Evolutionary conservation across 768 basidiomycete species (phyloP), one percentile per base, ranked within the genome.

Genomic region (Boletellus ananiceps): DNA sequence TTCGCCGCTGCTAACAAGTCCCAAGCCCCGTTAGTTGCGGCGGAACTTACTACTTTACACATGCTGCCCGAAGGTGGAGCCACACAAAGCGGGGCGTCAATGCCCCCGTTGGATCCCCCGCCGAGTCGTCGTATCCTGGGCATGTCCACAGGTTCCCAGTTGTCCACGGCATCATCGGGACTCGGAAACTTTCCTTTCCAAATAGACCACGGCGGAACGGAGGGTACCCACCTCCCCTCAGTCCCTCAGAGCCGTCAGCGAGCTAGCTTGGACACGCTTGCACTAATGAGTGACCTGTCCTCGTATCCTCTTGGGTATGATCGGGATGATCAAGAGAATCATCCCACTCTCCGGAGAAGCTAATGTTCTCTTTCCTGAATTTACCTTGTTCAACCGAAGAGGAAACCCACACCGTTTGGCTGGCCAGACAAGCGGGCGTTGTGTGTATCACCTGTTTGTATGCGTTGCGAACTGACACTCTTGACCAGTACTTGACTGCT

Each of bases 101-200:
- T 66, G 12, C 52, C 68, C 9, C 64, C 68, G 13, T 40, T 68
- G 45, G 52, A 57, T 1, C 68, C 77, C 13, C 84, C 84, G 40
- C 83, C 85, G 4, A 74, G 75, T 58, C 73, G 88, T 51, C 79
- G 72, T 42, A 71, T 73, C 16, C 71, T 86, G n/a, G 85, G 85
- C 25, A 69, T 89, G 70, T 89, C 88, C 12, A 84, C 82, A 5
- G 83, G 74, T 9, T 89, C 86, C n/a, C 80, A 87, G 62, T 62
- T 86, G 31, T 89, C 88, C 11, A 85, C 86, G 4, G 79, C 82
- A 31, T 87, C 87, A 18, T 83, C 85, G 21, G 89, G 88, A n/a
- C 72, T 92, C 35, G 86, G 84, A 15, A 85, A 84, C 21, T 92
- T 89, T 76, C 83, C 88, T 34, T 92, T 92, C 79, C 87, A 90